Base-by-base conservation (phyloP, 495 filamentous ascomycete genomes). In the Aspergillus carlsbadensis region DNA sequence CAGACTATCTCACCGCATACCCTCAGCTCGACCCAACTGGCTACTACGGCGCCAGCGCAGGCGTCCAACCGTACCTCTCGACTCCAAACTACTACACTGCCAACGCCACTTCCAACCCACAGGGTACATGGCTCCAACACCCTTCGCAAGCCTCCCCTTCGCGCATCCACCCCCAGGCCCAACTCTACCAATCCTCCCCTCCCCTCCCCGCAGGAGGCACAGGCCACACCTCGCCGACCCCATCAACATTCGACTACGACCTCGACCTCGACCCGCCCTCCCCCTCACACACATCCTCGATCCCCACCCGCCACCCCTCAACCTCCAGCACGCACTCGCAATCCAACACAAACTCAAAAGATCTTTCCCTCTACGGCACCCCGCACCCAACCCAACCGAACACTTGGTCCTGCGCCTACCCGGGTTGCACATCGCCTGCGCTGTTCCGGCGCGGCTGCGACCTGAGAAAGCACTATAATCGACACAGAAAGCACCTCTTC, bases 391-490 rank as follows among this genome's bases (percentile, higher is more conserved):
- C 64, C 6, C 54, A 58, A 5, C 69, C 73, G 6, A 69, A 68
- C 0, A 64, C 62, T 39, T 86, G 81, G 82, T 78, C 74, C 34
- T 87, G 84, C 63, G 78, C 76, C 7, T 80, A 82, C 62, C 81
- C 78, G 1, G 75, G 77, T 14, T 87, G 84, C 62, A 71, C 79
- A 13, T 85, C 82, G 1, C 73, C 76, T 46, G 74, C 82, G 3
- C 45, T 71, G 0, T 87, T 87, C 61, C 80, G 77, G 6, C 75
- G 84, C 22, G 81, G 81, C 52, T 87, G 84, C 63, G 84, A 87
- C 61, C 72, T 87, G 34, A 77, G 84, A 22, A 87, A 87, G 60
- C 84, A 87, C 60, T 84, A 76, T 67, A 84, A 84, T 62, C 72
- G 84, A 0, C 84, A 87, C 64, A 79, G 75, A 8, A 86, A 86